These are phyloP conservation scores for Pythium utonaiense DNA, from an alignment of 352 stramenopile species.

Conservation along the genomic window DNA sequence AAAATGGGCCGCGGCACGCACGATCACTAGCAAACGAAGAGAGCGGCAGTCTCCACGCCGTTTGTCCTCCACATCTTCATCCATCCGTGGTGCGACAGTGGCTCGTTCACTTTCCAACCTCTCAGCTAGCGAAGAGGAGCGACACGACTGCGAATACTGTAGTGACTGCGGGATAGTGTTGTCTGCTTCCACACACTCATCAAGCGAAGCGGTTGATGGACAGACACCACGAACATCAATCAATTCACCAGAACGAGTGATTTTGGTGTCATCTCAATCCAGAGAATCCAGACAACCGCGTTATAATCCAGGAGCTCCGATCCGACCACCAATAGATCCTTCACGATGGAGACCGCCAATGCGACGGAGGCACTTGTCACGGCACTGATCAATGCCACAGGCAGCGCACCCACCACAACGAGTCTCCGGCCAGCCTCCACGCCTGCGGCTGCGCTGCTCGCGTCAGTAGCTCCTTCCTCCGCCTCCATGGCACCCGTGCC, in stretches of 20 bases:
- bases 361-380: not conserved
- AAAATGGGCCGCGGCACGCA: too few relatives aligned
- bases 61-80: too few relatives aligned
- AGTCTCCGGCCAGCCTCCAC: not conserved
- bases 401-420: not conserved
- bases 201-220: not conserved
- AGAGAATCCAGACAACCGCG: not conserved
- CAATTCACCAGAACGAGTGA: not conserved
- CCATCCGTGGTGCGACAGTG: not conserved
- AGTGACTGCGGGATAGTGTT: too few relatives aligned
- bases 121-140: not conserved
- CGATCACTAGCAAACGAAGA: too few relatives aligned
- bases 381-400: not conserved
- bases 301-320: not conserved
- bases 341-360: not conserved
- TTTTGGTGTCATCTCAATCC: not conserved
- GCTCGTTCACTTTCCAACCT: not conserved
- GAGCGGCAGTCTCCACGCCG: too few relatives aligned
- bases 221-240: not conserved
- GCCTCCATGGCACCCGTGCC: not conserved
- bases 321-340: not conserved
- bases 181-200: not conserved
- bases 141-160: not conserved
- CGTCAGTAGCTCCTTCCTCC: not conserved
- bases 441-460: not conserved